Evolutionary conservation across 1,284 basidiomycete genomes (phyloP).

Genomic region (Ustilago vetiveriae): DNA sequence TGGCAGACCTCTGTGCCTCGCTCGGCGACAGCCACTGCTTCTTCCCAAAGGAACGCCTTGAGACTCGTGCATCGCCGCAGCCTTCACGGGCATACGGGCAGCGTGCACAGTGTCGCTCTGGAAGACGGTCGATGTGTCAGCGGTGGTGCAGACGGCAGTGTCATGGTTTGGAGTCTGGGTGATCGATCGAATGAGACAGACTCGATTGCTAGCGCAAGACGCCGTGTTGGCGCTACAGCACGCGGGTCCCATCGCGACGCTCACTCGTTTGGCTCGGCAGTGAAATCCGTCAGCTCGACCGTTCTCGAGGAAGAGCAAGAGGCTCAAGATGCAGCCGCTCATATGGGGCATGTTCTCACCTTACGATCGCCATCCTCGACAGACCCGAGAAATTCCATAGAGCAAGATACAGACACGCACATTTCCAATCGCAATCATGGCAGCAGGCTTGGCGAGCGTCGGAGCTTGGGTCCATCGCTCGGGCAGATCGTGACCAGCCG

Average conservation of each 20-base stretch:
- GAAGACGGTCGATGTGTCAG: slow-evolving; percentile 58
- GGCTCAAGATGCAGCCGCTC: slow-evolving; percentile 9
- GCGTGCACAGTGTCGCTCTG: slow-evolving; percentile 61
- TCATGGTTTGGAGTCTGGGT: slow-evolving; percentile 64
- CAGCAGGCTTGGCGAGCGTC: not conserved
- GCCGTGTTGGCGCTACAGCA: slow-evolving; percentile 2
- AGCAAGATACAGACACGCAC: too few relatives aligned
- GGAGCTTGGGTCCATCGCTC: slow-evolving; percentile 8
- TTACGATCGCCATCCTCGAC: slow-evolving; percentile 15
- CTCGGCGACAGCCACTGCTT: slow-evolving; percentile 30
- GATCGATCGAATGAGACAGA: slow-evolving; percentile 32
- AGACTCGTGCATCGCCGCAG: slow-evolving; percentile 52
- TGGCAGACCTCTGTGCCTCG: not conserved
- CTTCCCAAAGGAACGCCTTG: slow-evolving; percentile 12
- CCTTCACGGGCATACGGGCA: slow-evolving; percentile 64
- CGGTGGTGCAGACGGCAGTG: slow-evolving; percentile 61
- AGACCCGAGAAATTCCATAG: too few relatives aligned
- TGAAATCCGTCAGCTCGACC: slow-evolving; percentile 13
- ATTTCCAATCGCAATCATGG: too few relatives aligned
- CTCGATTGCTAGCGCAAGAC: slow-evolving; percentile 35
- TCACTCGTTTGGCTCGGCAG: not conserved
- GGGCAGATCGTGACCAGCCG: slow-evolving; percentile 21
- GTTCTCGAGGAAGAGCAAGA: slow-evolving; percentile 15
- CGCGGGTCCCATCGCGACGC: not conserved
- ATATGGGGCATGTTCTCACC: slow-evolving; percentile 38